phyloP scores from a whole-genome alignment of 305 asterid species.

The Petunia hybrid region DNA sequence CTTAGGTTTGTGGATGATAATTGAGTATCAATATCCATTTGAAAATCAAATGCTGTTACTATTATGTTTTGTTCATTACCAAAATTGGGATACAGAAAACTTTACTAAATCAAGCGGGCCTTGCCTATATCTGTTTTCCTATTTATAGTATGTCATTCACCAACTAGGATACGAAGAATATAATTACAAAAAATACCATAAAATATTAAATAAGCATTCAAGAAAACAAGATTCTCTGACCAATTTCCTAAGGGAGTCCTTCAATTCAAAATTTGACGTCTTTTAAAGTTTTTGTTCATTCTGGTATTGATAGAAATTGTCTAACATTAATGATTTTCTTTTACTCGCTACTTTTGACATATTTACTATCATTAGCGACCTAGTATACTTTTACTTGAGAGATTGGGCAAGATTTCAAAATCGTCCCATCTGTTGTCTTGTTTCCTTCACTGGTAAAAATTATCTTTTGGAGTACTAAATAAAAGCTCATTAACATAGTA shows the following conservation, averaged over 20 bases:
- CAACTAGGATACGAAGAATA: too few species aligned
- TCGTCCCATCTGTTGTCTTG: not conserved
- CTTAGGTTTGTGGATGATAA: too few species aligned
- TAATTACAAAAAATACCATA: too few species aligned
- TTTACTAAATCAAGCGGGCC: too few species aligned
- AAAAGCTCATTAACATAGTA: not conserved
- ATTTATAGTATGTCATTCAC: too few species aligned
- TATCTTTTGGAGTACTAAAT: too few species aligned
- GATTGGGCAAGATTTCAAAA: not conserved
- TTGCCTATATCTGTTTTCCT: too few species aligned
- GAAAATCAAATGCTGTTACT: too few species aligned
- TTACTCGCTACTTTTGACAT: not conserved
- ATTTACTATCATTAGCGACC: not conserved
- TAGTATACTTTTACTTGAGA: not conserved
- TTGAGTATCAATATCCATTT: too few species aligned
- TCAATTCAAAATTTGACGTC: not conserved
- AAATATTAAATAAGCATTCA: not conserved
- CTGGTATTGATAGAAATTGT: not conserved
- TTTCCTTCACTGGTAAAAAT: not conserved
- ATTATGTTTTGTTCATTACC: too few species aligned
- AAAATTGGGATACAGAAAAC: too few species aligned
- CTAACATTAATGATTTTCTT: not conserved
- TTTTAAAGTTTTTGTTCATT: not conserved
- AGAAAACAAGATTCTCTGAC: not conserved
- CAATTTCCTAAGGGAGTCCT: not conserved